Evolutionary conservation across 805 yeast species (phyloP).

Genomic region (Starmerella asiatica): DNA sequence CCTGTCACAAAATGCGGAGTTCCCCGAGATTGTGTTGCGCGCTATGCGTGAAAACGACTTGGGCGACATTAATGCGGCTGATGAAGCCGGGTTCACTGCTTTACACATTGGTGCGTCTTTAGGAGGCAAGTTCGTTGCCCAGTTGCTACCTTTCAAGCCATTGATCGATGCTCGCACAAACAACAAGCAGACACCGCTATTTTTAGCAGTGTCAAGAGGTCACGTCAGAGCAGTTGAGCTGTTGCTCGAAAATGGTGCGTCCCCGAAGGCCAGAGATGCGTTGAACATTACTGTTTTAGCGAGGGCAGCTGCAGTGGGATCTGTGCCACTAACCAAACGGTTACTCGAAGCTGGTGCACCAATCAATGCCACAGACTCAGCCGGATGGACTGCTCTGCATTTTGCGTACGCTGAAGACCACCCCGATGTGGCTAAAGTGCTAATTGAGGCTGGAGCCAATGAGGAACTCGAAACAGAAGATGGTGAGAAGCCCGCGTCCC

Average conservation of each 20-base stretch:
- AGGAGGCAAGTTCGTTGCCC: conserved; percentile 44
- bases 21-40: conserved; percentile 36
- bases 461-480: conserved; percentile 33
- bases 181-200: conserved; percentile 58
- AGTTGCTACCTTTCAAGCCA: conserved; percentile 40
- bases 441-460: conserved; percentile 60
- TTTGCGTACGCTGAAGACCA: conserved; percentile 87
- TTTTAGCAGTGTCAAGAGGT: conserved; percentile 61
- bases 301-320: conserved; percentile 73
- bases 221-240: conserved; percentile 41
- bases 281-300: conserved; percentile 57
- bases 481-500: conserved; percentile 42
- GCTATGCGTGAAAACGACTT: conserved; percentile 24
- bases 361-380: conserved; percentile 49
- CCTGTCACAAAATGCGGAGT: conserved; percentile 36
- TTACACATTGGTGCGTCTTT: conserved; percentile 69
- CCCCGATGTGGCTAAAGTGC: conserved; percentile 53
- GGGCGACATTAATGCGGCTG: conserved; percentile 53
- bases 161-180: conserved; percentile 41
- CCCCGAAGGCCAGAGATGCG: conserved; percentile 53
- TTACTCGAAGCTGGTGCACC: conserved; percentile 47
- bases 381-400: conserved; percentile 77
- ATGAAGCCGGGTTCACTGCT: conserved; percentile 80
- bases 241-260: conserved; percentile 47
- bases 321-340: conserved; percentile 40